These are phyloP conservation scores for Pyrus pyrifolia DNA, from an alignment of 306 rosid species.

Conservation along the genomic window DNA sequence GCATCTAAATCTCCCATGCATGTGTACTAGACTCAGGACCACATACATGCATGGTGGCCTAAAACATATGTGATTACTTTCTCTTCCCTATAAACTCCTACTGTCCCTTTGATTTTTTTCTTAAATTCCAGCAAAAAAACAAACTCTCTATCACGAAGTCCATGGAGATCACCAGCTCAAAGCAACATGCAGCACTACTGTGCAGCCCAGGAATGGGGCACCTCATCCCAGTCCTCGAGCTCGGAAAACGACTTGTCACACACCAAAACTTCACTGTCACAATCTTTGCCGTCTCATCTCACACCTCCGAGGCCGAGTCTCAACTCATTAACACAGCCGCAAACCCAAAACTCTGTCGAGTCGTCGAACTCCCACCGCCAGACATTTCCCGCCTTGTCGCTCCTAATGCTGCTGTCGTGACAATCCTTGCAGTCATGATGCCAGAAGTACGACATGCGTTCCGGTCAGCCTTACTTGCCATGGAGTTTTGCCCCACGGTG, in stretches of 20 bases:
- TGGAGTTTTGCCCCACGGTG: slow-evolving; percentile 10
- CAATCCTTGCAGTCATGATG: slow-evolving; percentile 23
- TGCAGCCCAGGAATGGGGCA: slow-evolving; percentile 54
- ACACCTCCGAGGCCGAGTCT: slow-evolving; percentile 17
- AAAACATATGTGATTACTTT: not conserved
- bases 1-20: not conserved
- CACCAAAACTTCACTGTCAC: slow-evolving; percentile 34
- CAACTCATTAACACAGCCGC: slow-evolving; percentile 15
- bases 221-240: slow-evolving; percentile 41
- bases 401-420: not conserved
- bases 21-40: not conserved
- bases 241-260: slow-evolving; percentile 28
- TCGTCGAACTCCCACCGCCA: slow-evolving; percentile 23
- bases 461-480: not conserved
- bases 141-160: not conserved
- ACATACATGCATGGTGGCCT: not conserved
- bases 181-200: slow-evolving; percentile 27
- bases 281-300: slow-evolving; percentile 29
- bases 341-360: slow-evolving; percentile 2
- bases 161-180: not conserved
- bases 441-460: slow-evolving; percentile 8
- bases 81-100: not conserved
- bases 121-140: too few species aligned
- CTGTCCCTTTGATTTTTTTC: not conserved
- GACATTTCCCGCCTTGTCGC: slow-evolving; percentile 11